A percentile compares a stretch with the other conserved stretches of the same genome.
Conservation (phyloP, 345 rosid genomes). For the Eutrema yunnanense region DNA sequence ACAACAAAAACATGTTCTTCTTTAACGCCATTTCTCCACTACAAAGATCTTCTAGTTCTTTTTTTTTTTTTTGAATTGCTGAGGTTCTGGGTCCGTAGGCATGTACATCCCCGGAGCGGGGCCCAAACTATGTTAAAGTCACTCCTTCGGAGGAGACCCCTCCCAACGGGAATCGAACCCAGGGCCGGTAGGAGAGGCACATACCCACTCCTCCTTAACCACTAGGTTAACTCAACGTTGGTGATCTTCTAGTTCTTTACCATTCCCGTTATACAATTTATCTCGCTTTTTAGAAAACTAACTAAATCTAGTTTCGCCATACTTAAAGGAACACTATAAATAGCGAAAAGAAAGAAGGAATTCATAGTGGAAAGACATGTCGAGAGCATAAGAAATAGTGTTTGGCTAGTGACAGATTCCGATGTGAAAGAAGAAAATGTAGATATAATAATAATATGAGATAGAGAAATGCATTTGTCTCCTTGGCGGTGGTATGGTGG, state of each 20-base stretch:
- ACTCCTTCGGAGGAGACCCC: too few species aligned
- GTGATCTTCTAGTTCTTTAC: too few species aligned
- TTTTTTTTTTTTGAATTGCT: too few species aligned
- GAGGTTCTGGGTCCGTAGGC: too few species aligned
- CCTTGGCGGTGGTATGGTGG: slow-evolving; percentile 37
- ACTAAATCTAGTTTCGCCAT: background rate
- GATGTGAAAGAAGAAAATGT: background rate
- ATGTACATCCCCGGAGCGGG: too few species aligned
- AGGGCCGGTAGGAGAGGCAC: too few species aligned
- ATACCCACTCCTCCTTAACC: too few species aligned
- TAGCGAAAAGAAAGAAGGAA: background rate
- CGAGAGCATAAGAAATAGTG: background rate
- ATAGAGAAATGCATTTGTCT: slow-evolving; percentile 9
- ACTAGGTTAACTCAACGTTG: too few species aligned
- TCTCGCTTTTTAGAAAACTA: background rate
- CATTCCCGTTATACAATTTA: too few species aligned
- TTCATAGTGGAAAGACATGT: slow-evolving; percentile 23
- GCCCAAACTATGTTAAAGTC: too few species aligned
- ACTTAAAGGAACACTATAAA: background rate
- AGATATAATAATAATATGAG: background rate
- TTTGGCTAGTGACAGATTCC: background rate
- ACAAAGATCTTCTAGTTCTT: background rate
- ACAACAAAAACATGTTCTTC: too few species aligned
- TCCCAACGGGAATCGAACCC: too few species aligned
- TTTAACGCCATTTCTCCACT: background rate